Conservation (phyloP, 2,329 filamentous ascomycete species). For the Knufia fluminis region DNA sequence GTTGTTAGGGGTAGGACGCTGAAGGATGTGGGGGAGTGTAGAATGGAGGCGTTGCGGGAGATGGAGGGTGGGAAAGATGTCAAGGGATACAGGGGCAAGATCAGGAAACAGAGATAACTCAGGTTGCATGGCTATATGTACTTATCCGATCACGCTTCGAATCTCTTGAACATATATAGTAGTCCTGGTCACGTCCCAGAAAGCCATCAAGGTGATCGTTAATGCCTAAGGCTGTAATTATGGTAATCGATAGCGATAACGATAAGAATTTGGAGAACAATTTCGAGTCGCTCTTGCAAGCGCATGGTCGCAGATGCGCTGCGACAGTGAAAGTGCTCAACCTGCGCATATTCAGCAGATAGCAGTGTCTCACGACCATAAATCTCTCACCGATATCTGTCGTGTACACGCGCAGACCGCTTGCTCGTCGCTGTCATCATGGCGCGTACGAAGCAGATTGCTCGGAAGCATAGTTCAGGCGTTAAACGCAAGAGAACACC, state of each 20-base stretch:
- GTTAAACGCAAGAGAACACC: not conserved
- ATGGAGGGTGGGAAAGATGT: slow-evolving; percentile 90
- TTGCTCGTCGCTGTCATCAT: too few species aligned
- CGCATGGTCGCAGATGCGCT: too few species aligned
- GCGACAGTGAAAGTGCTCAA: too few species aligned
- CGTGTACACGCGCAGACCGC: too few species aligned
- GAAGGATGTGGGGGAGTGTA: slow-evolving; percentile 90
- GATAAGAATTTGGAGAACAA: not conserved
- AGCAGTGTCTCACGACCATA: too few species aligned
- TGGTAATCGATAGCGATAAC: not conserved
- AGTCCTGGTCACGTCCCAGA: too few species aligned
- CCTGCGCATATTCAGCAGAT: too few species aligned
- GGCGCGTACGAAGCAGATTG: not conserved
- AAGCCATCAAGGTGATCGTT: not conserved
- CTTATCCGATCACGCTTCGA: not conserved
- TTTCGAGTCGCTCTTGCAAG: not conserved
- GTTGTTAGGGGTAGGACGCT: slow-evolving; percentile 69
- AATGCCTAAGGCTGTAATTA: not conserved
- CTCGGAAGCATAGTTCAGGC: not conserved
- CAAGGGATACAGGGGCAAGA: slow-evolving; percentile 62
- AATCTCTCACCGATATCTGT: too few species aligned
- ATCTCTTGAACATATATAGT: too few species aligned
- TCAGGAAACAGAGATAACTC: slow-evolving; percentile 17
- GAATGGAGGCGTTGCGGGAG: slow-evolving; percentile 79
- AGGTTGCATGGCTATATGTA: not conserved